Evolutionary conservation across 257 asterid genomes (phyloP).

Genomic region (Solanum sejunctum): DNA sequence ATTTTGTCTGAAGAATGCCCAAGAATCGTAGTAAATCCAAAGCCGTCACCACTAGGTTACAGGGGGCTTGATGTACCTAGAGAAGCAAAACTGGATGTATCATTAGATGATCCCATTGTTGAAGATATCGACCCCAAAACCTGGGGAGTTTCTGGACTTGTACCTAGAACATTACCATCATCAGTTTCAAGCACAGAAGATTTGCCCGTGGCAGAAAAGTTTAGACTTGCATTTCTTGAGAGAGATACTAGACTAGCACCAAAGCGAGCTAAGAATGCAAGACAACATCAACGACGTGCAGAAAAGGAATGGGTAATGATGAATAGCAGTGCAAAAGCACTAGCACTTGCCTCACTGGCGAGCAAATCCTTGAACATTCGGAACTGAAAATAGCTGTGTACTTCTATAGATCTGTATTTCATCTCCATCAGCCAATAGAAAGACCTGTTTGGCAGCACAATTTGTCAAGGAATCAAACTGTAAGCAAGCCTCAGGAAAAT

Average conservation of each 20-base stretch:
- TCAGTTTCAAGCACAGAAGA: conserved; percentile 27
- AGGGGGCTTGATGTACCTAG: conserved; percentile 56
- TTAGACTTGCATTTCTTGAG: conserved; percentile 79
- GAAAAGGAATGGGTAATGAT: conserved; percentile 57
- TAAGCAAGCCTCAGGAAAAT: background rate
- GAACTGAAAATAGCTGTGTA: background rate
- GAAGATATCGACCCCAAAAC: conserved; percentile 62
- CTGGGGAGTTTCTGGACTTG: conserved; percentile 51
- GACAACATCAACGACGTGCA: conserved; percentile 88
- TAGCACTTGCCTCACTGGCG: conserved; percentile 71
- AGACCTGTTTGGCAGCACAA: background rate
- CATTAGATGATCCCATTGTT: conserved; percentile 54
- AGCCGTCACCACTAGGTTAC: conserved; percentile 53
- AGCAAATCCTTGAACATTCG: conserved; percentile 34
- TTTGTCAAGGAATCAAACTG: background rate
- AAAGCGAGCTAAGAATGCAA: conserved; percentile 86
- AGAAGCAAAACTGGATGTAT: conserved; percentile 44
- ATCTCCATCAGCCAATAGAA: background rate
- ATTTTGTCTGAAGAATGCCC: conserved; percentile 59
- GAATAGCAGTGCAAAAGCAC: conserved; percentile 59
- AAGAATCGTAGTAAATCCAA: conserved; percentile 68
- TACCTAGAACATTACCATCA: conserved; percentile 7
- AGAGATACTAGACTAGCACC: conserved; percentile 92
- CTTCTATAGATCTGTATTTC: background rate
- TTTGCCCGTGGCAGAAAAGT: conserved; percentile 76